These are phyloP conservation scores for Yamadazyma buinensis DNA, from an alignment of 1,139 yeast species.

Conservation along the genomic window DNA sequence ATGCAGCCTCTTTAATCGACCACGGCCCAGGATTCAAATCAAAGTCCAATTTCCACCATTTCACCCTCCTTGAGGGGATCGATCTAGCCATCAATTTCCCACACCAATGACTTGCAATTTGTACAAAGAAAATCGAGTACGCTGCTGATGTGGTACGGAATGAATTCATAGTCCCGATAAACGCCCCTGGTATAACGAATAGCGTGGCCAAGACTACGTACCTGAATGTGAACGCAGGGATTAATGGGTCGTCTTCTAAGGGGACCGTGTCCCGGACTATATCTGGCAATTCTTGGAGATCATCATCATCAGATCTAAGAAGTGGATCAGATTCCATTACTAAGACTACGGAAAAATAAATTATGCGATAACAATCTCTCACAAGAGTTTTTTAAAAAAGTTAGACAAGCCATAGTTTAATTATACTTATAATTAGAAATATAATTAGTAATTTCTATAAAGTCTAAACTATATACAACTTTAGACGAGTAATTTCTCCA, in stretches of 20 bases:
- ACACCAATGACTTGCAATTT: constrained; percentile 40
- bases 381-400: no score
- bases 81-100: constrained; percentile 37
- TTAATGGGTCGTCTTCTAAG: constrained; percentile 30
- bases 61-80: constrained; percentile 24
- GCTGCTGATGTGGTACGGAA: constrained; percentile 46
- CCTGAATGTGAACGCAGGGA: constrained; percentile 39
- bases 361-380: no score
- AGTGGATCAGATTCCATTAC: constrained; percentile 2
- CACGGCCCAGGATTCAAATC: constrained; percentile 45
- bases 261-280: constrained; percentile 33
- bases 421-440: no score
- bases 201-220: constrained; percentile 34
- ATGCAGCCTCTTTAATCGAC: constrained; percentile 43
- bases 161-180: constrained; percentile 45
- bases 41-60: constrained; percentile 19
- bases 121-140: constrained; percentile 44
- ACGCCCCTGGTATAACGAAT: constrained; percentile 46
- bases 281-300: constrained; percentile 22
- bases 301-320: constrained; percentile 7
- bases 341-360: no score
- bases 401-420: no score
- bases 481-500: constrained; percentile 3
- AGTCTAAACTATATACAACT: no score
- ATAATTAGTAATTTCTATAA: no score